Percentiles rank a stretch among this genome's conserved stretches.
Conservation (phyloP, 2,329 filamentous ascomycete species). For the Cercospora sojina region DNA sequence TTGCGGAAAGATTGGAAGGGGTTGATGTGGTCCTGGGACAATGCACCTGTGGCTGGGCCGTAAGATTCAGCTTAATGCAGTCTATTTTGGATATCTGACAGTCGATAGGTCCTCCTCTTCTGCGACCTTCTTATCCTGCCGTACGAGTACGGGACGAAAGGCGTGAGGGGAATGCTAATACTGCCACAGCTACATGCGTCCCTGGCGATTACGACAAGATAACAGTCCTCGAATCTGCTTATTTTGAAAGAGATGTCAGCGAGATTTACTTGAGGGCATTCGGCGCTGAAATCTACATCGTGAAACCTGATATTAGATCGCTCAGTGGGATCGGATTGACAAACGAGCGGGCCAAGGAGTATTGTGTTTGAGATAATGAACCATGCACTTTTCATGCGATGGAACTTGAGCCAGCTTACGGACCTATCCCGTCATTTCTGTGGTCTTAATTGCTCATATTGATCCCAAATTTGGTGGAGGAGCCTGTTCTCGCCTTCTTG, state of each 20-base stretch:
- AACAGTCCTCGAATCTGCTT: background rate
- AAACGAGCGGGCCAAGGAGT: background rate
- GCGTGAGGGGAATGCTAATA: background rate
- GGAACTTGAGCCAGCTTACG: background rate
- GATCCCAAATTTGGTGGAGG: background rate
- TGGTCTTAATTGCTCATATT: background rate
- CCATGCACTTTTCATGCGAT: background rate
- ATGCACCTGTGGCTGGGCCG: background rate
- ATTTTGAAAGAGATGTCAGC: background rate
- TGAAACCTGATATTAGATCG: background rate
- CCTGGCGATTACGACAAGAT: background rate
- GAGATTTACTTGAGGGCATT: background rate
- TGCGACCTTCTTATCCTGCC: background rate
- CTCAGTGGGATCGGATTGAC: background rate
- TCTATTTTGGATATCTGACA: background rate
- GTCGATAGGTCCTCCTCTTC: background rate
- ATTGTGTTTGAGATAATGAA: background rate
- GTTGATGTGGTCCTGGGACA: background rate
- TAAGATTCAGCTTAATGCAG: background rate
- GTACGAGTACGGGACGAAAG: background rate
- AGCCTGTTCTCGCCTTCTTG: background rate
- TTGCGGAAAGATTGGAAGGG: background rate
- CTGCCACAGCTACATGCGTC: background rate
- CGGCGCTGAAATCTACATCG: background rate
- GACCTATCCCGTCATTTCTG: background rate